Evolutionary conservation across 2,329 filamentous ascomycete species (phyloP).

Genomic region (Colletotrichum eleusines): DNA sequence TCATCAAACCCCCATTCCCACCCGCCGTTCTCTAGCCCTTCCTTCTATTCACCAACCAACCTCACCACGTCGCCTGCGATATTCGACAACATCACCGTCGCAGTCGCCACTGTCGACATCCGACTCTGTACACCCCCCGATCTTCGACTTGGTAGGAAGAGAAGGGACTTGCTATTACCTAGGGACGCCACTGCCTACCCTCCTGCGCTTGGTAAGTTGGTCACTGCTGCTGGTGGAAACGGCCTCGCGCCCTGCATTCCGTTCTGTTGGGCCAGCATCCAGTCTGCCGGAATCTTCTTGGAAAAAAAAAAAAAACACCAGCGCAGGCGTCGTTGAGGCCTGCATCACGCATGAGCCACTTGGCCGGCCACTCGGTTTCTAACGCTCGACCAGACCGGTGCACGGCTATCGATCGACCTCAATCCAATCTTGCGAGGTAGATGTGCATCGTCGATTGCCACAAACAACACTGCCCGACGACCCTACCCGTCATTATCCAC

Average conservation of each 20-base stretch:
- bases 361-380: background rate
- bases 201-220: constrained; percentile 12
- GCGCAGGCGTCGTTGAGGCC: background rate
- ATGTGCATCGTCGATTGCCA: background rate
- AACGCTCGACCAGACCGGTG: constrained; percentile 15
- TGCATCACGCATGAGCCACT: constrained; percentile 1
- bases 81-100: constrained; percentile 14
- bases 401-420: constrained; percentile 4
- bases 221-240: background rate
- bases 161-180: background rate
- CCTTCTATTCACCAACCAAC: constrained; percentile 14
- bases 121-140: background rate
- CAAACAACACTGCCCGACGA: background rate
- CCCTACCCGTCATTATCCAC: background rate
- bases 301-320: background rate
- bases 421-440: background rate
- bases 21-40: background rate
- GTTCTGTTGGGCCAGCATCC: constrained; percentile 8
- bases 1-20: constrained; percentile 39
- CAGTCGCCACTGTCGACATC: constrained; percentile 19
- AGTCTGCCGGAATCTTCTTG: background rate
- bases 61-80: constrained; percentile 23
- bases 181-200: background rate
- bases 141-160: background rate
- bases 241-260: constrained; percentile 21